Evolutionary conservation across 2,329 filamentous ascomycete species (phyloP).

Genomic region (Neopestalotiopsis sp.): DNA sequence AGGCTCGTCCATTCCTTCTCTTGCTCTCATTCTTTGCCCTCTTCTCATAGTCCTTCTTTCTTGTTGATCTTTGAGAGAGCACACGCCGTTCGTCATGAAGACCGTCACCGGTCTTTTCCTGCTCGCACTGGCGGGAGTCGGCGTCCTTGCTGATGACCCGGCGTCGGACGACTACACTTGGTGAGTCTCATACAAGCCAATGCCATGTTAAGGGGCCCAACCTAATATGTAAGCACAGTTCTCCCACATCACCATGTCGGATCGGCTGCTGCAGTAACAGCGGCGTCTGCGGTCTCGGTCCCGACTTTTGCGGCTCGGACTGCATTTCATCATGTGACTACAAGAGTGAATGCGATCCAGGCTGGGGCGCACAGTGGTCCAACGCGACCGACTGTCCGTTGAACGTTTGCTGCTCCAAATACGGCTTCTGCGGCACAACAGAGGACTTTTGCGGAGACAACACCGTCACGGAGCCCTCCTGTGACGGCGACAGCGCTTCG

Average conservation of each 20-base stretch:
- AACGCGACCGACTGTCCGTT: background rate
- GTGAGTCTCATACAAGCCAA: background rate
- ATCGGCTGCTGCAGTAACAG: background rate
- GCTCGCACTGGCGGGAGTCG: background rate
- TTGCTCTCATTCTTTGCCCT: background rate
- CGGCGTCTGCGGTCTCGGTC: background rate
- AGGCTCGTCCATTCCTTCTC: background rate
- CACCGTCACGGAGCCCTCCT: background rate
- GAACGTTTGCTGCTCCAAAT: no score
- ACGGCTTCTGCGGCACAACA: background rate
- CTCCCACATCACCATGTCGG: background rate
- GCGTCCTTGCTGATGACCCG: background rate
- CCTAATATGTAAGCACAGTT: background rate
- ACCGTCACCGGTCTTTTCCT: background rate
- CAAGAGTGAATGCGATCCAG: slow-evolving; percentile 1
- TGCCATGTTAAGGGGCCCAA: background rate
- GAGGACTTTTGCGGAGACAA: slow-evolving; percentile 16
- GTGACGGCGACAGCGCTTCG: no score
- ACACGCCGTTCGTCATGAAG: background rate
- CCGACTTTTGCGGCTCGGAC: background rate
- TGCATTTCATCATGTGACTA: background rate
- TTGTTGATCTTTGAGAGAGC: background rate
- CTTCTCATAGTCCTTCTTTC: background rate
- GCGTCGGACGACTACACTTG: background rate
- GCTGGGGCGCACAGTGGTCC: background rate